Evolutionary conservation across 345 rosid genomes (phyloP).

Genomic region (Lepidium africanum): DNA sequence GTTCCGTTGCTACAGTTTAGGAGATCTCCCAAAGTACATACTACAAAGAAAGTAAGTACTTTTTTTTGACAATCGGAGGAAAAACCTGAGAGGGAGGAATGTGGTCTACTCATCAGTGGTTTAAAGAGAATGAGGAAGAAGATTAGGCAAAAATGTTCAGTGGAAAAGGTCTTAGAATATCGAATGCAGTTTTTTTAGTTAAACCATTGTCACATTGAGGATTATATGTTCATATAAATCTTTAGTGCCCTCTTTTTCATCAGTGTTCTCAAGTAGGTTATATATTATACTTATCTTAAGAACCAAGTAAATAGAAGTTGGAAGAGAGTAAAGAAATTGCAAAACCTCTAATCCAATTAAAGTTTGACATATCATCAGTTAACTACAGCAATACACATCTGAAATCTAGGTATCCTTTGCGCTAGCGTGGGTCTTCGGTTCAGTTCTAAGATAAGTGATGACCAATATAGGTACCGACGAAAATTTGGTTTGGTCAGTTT

Average conservation of each 20-base stretch:
- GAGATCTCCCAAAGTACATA: conserved; percentile 17
- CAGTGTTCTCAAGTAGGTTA: background rate
- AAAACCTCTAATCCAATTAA: background rate
- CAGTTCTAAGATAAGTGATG: too few species aligned
- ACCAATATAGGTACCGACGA: too few species aligned
- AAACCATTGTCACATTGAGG: background rate
- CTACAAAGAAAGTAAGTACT: conserved; percentile 23
- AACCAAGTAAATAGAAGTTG: background rate
- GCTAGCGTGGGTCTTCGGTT: too few species aligned
- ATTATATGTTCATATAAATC: conserved; percentile 11
- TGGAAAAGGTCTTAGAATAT: background rate
- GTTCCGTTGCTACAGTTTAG: conserved; percentile 8
- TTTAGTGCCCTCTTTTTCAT: background rate
- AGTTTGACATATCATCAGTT: background rate
- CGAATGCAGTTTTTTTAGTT: background rate
- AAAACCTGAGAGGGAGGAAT: background rate
- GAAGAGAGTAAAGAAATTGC: background rate
- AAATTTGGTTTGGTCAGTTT: too few species aligned
- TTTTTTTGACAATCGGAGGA: conserved; percentile 8
- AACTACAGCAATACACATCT: too few species aligned
- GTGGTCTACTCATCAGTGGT: background rate
- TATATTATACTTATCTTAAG: background rate
- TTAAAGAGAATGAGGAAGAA: background rate
- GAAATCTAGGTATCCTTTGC: too few species aligned
- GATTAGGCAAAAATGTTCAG: background rate